Percentiles rank a stretch among this genome's conserved stretches.
These are phyloP conservation scores for Coemansia sp. DNA, from an alignment of 192 early-diverging fungal genomes.

Conservation along the genomic window DNA sequence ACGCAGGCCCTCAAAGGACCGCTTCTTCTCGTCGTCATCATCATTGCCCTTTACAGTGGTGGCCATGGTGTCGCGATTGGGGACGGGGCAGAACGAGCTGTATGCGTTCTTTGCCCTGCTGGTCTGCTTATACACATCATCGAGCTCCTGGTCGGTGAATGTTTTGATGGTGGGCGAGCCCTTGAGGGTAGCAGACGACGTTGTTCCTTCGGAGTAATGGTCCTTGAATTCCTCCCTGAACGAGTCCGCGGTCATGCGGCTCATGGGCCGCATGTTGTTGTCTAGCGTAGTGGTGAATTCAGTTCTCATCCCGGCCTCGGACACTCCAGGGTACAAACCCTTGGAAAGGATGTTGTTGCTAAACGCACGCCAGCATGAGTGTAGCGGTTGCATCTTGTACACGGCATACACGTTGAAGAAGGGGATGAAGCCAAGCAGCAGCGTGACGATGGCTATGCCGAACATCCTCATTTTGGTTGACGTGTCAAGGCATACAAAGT, in stretches of 20 bases:
- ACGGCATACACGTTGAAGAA: slow-evolving; percentile 44
- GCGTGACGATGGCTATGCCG: slow-evolving; percentile 8
- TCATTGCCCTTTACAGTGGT: slow-evolving; percentile 7
- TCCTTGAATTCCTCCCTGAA: background rate
- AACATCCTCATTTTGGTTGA: slow-evolving; percentile 26
- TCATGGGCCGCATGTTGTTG: background rate
- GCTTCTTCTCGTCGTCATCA: slow-evolving; percentile 13
- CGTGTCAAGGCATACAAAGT: slow-evolving; percentile 24
- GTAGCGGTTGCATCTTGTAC: slow-evolving; percentile 34
- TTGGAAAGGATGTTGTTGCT: slow-evolving; percentile 35
- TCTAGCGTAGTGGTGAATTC: slow-evolving; percentile 1
- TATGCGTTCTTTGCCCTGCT: slow-evolving; percentile 17
- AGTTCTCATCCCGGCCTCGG: slow-evolving; percentile 18
- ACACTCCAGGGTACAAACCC: slow-evolving; percentile 33
- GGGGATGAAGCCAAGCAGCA: slow-evolving; percentile 43
- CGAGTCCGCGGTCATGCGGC: background rate
- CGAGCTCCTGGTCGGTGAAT: background rate
- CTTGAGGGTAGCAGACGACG: slow-evolving; percentile 21
- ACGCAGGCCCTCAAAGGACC: slow-evolving; percentile 39
- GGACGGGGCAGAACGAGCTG: slow-evolving; percentile 46
- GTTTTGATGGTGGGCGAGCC: background rate
- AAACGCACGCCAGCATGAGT: slow-evolving; percentile 40
- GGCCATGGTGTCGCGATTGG: slow-evolving; percentile 13
- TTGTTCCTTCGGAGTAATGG: background rate
- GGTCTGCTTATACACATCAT: background rate